Percentiles rank a stretch among this genome's conserved stretches.
phyloP scores from a whole-genome alignment of 148 eudicot species.

The Agrostemma githago region DNA sequence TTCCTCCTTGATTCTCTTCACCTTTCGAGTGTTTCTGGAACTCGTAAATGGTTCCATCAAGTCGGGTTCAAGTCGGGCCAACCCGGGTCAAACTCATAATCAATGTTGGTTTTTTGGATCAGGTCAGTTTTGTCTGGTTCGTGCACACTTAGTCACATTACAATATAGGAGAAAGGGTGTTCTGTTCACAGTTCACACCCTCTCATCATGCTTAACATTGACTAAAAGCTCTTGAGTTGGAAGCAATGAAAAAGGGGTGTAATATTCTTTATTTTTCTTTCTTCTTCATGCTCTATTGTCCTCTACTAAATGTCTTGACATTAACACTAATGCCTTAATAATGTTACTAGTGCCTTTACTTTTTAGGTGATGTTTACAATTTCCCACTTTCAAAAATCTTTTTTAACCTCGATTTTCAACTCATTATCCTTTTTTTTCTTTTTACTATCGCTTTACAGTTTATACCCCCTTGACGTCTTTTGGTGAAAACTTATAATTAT shows the following conservation, averaged over 20 bases:
- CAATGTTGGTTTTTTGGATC: too few relatives aligned
- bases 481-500: not conserved
- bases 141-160: too few relatives aligned
- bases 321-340: constrained; percentile 1
- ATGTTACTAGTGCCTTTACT: constrained; percentile 9
- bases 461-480: not conserved
- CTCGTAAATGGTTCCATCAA: too few relatives aligned
- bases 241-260: not conserved
- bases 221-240: not conserved
- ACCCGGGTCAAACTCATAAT: too few relatives aligned
- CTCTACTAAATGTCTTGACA: not conserved
- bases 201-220: constrained; percentile 8
- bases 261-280: not conserved
- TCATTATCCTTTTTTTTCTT: not conserved
- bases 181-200: constrained; percentile 11
- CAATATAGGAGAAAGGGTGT: too few relatives aligned
- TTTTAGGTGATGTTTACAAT: constrained; percentile 6
- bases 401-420: constrained; percentile 2
- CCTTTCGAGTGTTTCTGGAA: constrained; percentile 10
- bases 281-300: constrained; percentile 3
- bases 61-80: too few relatives aligned
- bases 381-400: not conserved
- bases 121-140: too few relatives aligned
- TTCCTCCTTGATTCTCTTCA: constrained; percentile 35
- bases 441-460: not conserved